Percentiles rank a stretch among this genome's conserved stretches.
Evolutionary conservation across 2,329 filamentous ascomycete species (phyloP).

Genomic region (Davidsoniella neocaledoniae): DNA sequence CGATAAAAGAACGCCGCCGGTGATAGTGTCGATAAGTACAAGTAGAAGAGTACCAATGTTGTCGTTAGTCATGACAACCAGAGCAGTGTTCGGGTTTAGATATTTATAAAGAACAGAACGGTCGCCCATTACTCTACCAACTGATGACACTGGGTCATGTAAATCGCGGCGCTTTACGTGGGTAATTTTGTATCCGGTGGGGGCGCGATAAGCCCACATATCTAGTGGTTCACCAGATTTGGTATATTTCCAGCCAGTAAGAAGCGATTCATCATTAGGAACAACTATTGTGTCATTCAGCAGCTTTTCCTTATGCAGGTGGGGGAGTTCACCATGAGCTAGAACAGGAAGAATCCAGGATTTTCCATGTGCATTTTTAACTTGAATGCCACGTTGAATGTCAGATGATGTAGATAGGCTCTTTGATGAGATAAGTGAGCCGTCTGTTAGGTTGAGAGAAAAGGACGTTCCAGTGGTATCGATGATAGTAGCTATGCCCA

Average conservation of each 20-base stretch:
- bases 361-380: conserved; percentile 33
- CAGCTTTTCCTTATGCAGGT: conserved; percentile 27
- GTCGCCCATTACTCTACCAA: conserved; percentile 83
- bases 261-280: conserved; percentile 28
- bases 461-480: conserved; percentile 45
- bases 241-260: conserved; percentile 40
- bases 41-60: conserved; percentile 44
- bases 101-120: conserved; percentile 96
- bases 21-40: conserved; percentile 73
- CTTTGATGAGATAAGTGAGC: conserved; percentile 21
- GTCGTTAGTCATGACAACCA: conserved; percentile 54
- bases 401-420: conserved; percentile 13
- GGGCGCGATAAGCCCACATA: conserved; percentile 59
- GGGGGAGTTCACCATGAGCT: conserved; percentile 29
- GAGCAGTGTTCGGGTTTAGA: conserved; percentile 68
- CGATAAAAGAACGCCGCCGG: conserved; percentile 62
- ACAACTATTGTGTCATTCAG: conserved; percentile 40
- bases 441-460: conserved; percentile 35
- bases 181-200: conserved; percentile 48
- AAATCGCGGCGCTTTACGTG: conserved; percentile 49
- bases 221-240: conserved; percentile 24
- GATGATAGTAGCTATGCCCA: conserved; percentile 39
- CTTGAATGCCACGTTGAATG: conserved; percentile 27
- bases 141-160: conserved; percentile 82
- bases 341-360: conserved; percentile 37